phyloP scores from a whole-genome alignment of 169 alveolate species.

The Eimeria praecox region DNA sequence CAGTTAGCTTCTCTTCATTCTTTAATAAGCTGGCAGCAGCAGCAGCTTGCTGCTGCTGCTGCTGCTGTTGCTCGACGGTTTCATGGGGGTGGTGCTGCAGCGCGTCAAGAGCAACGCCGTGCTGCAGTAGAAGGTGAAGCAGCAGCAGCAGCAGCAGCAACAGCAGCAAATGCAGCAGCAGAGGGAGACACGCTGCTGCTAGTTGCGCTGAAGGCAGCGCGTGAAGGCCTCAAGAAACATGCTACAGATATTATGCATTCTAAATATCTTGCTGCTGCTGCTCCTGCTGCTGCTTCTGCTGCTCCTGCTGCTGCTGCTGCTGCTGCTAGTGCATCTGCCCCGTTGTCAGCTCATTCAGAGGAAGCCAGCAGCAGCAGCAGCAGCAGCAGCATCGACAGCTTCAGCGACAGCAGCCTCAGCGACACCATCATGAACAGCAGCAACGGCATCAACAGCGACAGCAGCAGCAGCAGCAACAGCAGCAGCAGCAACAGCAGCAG shows the following conservation, averaged over 20 bases:
- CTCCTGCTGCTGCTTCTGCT: not conserved
- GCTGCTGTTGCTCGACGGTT: conserved; percentile 19
- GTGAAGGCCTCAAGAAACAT: conserved; percentile 19
- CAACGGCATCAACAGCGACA: not conserved
- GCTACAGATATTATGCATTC: conserved; percentile 6
- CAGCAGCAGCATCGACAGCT: not conserved
- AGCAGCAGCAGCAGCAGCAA: conserved; percentile 56
- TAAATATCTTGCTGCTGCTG: conserved; percentile 21
- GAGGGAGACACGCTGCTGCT: not conserved
- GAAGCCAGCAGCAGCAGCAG: conserved; percentile 13
- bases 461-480: not conserved
- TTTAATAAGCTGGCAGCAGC: conserved; percentile 47
- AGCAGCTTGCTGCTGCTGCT: conserved; percentile 29
- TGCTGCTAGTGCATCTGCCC: not conserved
- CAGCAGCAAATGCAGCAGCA: not conserved
- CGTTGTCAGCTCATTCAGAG: not conserved
- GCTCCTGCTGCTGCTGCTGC: not conserved
- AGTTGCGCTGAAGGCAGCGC: not conserved
- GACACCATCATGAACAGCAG: not conserved
- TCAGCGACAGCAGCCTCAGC: not conserved
- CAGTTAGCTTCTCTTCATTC: not conserved
- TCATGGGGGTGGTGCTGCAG: not conserved
- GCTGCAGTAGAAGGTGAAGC: conserved; percentile 26
- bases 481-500: conserved; percentile 36
- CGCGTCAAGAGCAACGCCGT: conserved; percentile 18